These are phyloP conservation scores for Zea mays DNA, from an alignment of 176 grass and related monocot species.

Conservation along the genomic window DNA sequence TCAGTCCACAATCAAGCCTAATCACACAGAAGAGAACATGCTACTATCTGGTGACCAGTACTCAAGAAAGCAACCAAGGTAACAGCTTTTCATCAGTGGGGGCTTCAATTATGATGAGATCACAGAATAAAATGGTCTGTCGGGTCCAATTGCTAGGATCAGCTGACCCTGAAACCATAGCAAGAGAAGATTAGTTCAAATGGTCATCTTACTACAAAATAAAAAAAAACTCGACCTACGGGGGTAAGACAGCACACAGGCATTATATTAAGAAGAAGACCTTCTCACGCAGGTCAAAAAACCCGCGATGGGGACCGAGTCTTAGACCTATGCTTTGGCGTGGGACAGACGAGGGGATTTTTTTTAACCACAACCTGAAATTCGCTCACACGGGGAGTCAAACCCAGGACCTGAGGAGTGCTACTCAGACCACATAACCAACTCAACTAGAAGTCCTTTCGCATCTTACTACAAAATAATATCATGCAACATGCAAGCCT, in stretches of 20 bases:
- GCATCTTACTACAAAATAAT: conserved; percentile 19
- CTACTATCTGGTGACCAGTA: conserved; percentile 4
- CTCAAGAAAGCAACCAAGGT: conserved; percentile 25
- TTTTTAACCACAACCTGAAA: too few species aligned
- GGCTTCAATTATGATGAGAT: conserved; percentile 22
- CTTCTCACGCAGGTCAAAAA: too few species aligned
- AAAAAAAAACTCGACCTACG: neutral
- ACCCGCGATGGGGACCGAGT: too few species aligned
- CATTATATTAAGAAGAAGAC: too few species aligned
- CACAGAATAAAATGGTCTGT: neutral
- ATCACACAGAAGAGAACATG: conserved; percentile 33
- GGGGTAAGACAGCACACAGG: too few species aligned
- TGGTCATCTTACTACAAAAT: conserved; percentile 23
- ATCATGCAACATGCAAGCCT: conserved; percentile 6
- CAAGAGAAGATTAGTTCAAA: conserved; percentile 29
- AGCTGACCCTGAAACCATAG: conserved; percentile 44
- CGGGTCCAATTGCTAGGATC: neutral
- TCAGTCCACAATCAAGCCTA: neutral
- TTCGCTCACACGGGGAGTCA: too few species aligned
- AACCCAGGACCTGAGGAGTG: too few species aligned
- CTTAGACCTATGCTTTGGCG: too few species aligned
- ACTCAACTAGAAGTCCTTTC: too few species aligned
- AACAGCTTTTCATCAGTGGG: conserved; percentile 24
- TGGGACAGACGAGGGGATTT: too few species aligned
- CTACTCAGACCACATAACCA: too few species aligned